Base-by-base conservation (phyloP, 116 monocot species). In the Dioscorea cayenensis region DNA sequence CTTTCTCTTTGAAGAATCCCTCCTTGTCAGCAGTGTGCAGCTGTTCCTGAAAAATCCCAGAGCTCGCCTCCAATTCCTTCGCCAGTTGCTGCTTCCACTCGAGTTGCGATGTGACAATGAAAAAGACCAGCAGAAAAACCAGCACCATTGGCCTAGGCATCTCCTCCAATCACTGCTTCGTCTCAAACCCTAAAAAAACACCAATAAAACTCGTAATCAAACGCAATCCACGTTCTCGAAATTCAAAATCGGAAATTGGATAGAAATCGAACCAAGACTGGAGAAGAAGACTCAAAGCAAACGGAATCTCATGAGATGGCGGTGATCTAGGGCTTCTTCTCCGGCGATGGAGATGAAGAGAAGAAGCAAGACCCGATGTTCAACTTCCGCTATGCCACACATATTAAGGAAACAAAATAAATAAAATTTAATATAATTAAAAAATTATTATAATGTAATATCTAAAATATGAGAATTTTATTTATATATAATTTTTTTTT, bases 51-150 rank as follows among this genome's bases (percentile, higher is more conserved):
- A 76, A 73, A 37, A 76, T 50, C 13, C 48, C 28, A 4, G 77
- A 67, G 11, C 35, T 67, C 8, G 67, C 68, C 50, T 84, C 90
- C 32, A 74, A 29, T 38, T 87, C 87, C 69, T 51, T 51, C 49
- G 70, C 66, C 27, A 91, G 72, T 22, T 76, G 90, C 22, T 82
- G 84, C 75, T 82, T 91, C 87, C 84, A 87, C 73, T 91, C 90
- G 60, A 91, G 87, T 60, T 91, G 90, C 18, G 87, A 87, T 28
- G 83, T 81, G 37, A 91, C 74, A 10, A 91, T 74, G 16, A 91
- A 78, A 27, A 87, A 58, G 12, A 87, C 36, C 29, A 91, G 68
- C 3, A 91, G 82, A 61, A 82, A 80, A 65, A 80, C 71, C 50
- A 91, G 78, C 49, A 91, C 78, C 74, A 86, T 71, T 1, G 90